Evolutionary conservation across 2,329 filamentous ascomycete species (phyloP).

Genomic region (Cephalotrichum gorgonifer): DNA sequence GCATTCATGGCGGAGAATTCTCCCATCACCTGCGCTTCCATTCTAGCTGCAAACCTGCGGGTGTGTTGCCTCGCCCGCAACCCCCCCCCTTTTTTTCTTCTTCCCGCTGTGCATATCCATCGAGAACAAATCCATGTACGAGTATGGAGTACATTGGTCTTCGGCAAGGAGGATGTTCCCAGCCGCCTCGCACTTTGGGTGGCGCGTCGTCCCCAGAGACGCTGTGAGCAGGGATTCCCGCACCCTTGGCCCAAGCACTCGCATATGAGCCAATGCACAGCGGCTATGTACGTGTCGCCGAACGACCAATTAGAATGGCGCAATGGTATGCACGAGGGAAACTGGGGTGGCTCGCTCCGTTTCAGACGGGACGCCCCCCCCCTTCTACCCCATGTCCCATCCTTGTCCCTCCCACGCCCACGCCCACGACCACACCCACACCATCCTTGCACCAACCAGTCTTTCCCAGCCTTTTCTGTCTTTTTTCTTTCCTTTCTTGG

Average conservation of each 20-base stretch:
- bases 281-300: slow-evolving; percentile 5
- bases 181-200: not conserved
- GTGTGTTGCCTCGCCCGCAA: not conserved
- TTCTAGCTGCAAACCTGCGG: not conserved
- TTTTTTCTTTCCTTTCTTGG: too few species aligned
- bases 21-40: not conserved
- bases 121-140: not conserved
- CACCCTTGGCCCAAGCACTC: slow-evolving; percentile 4
- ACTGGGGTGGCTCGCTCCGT: slow-evolving; percentile 1
- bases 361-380: slow-evolving; percentile 4
- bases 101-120: not conserved
- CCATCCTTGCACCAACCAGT: too few species aligned
- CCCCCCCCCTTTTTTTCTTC: not conserved
- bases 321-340: not conserved
- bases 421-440: too few species aligned
- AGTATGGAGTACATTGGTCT: not conserved
- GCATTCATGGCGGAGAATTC: not conserved
- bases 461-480: too few species aligned
- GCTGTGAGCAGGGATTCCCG: not conserved
- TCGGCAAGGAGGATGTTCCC: not conserved
- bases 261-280: slow-evolving; percentile 6
- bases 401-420: not conserved
- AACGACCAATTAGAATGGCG: not conserved
- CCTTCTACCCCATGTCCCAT: too few species aligned
- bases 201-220: not conserved